Evolutionary conservation across 495 filamentous ascomycete genomes (phyloP).

Genomic region (Aspergillus mulundensis): DNA sequence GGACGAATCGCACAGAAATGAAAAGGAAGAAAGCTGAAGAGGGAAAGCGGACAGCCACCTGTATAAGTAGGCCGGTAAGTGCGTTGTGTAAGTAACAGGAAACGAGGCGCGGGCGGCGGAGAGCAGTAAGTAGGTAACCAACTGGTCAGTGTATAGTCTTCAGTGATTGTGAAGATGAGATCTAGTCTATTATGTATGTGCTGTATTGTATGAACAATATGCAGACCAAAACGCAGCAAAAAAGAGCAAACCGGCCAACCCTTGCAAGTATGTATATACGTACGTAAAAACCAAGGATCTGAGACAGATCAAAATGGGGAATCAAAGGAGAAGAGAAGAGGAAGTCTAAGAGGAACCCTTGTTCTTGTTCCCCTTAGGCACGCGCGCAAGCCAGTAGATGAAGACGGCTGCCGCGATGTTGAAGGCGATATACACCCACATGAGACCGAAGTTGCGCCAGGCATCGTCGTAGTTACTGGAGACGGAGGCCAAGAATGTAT

Average conservation of each 20-base stretch:
- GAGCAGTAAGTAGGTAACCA: not conserved
- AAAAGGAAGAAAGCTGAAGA: not conserved
- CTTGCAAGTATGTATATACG: not conserved
- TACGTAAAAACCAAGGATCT: not conserved
- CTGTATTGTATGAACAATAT: conserved; percentile 1
- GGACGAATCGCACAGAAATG: no score
- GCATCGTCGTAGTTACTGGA: conserved; percentile 52
- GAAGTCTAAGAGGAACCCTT: conserved; percentile 21
- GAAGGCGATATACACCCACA: conserved; percentile 65
- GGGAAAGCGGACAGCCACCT: not conserved
- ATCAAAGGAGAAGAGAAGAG: conserved; percentile 7
- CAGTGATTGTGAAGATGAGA: not conserved
- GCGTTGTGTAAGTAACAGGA: not conserved
- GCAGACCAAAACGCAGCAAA: not conserved
- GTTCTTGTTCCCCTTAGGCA: conserved; percentile 58
- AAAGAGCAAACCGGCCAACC: not conserved
- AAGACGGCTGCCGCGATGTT: conserved; percentile 65
- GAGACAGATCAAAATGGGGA: not conserved
- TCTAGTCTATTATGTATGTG: conserved; percentile 8
- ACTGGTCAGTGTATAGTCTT: not conserved
- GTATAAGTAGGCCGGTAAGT: not conserved
- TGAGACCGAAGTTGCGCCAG: conserved; percentile 69
- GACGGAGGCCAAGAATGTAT: conserved; percentile 54
- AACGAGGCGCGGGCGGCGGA: not conserved
- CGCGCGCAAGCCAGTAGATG: conserved; percentile 75